phyloP scores from a whole-genome alignment of 176 grass and related monocot species.

The Eleusine coracana region DNA sequence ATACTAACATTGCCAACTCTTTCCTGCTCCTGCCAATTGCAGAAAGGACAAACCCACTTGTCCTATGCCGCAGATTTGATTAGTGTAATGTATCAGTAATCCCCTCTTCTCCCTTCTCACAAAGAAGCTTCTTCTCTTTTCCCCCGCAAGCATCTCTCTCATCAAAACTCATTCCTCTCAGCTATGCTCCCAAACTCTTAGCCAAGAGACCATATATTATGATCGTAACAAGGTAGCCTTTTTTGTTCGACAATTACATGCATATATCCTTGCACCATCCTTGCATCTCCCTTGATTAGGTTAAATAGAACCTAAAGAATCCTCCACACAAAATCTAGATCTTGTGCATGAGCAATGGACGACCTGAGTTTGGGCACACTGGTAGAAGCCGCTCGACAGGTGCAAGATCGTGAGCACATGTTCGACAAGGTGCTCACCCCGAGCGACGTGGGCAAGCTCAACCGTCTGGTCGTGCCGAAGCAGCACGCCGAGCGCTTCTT shows the following conservation, averaged over 20 bases:
- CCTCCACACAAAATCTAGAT: conserved; percentile 19
- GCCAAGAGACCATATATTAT: background rate
- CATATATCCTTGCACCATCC: background rate
- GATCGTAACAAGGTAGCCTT: background rate
- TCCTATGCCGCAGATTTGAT: conserved; percentile 15
- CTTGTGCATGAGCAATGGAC: conserved; percentile 31
- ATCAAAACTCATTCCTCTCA: conserved; percentile 18
- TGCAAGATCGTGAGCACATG: conserved; percentile 58
- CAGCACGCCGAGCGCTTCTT: conserved; percentile 77
- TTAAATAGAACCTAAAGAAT: background rate
- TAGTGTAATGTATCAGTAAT: background rate
- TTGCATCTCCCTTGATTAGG: background rate
- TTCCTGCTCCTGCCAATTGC: conserved; percentile 42
- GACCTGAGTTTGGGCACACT: conserved; percentile 37
- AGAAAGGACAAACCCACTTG: conserved; percentile 51
- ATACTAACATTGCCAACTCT: background rate
- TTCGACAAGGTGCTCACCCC: conserved; percentile 84
- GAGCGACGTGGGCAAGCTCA: conserved; percentile 92
- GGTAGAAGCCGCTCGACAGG: conserved; percentile 20
- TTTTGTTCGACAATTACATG: conserved; percentile 14
- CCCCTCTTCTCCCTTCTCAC: background rate
- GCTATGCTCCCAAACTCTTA: background rate
- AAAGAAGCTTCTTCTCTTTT: conserved; percentile 14
- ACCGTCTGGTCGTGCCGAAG: conserved; percentile 85
- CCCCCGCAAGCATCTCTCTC: conserved; percentile 24